These are phyloP conservation scores for Kazachstania kunashirensis DNA, from an alignment of 805 yeast species.

Conservation along the genomic window DNA sequence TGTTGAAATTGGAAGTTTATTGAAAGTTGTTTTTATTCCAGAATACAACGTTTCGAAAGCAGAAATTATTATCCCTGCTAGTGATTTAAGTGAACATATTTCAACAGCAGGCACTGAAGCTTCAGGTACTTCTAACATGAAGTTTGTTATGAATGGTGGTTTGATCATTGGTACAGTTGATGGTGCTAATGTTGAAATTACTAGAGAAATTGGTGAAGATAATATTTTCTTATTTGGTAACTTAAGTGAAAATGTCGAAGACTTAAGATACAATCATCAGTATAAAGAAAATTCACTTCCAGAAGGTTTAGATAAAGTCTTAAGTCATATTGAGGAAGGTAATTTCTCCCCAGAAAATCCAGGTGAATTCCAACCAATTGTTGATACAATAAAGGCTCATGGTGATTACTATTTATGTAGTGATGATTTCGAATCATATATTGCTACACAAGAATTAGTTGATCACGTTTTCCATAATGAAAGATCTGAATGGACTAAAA, in stretches of 20 bases:
- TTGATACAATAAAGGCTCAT: conserved; percentile 59
- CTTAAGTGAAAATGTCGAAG: conserved; percentile 82
- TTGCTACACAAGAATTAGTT: conserved; percentile 69
- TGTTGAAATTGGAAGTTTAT: conserved; percentile 57
- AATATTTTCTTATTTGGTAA: conserved; percentile 88
- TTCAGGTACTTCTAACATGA: conserved; percentile 93
- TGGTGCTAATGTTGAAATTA: conserved; percentile 93
- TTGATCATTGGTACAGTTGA: conserved; percentile 91
- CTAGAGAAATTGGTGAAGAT: conserved; percentile 88
- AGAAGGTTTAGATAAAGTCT: conserved; percentile 49
- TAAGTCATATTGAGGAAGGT: conserved; percentile 57
- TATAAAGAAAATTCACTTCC: conserved; percentile 49
- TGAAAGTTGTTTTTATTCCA: conserved; percentile 81
- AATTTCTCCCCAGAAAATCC: conserved; percentile 53
- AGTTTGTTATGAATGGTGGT: conserved; percentile 90
- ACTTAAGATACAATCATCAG: conserved; percentile 64
- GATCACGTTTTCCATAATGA: conserved; percentile 58
- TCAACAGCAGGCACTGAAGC: conserved; percentile 98
- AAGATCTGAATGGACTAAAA: conserved; percentile 66
- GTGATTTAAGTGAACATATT: conserved; percentile 85
- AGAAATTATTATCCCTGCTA: conserved; percentile 80
- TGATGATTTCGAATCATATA: conserved; percentile 81
- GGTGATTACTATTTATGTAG: conserved; percentile 82
- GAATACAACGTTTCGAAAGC: conserved; percentile 94
- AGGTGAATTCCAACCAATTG: conserved; percentile 54